A percentile compares a stretch with the other conserved stretches of the same genome.
phyloP scores from a whole-genome alignment of 345 rosid genomes.

The Combretum micranthum region DNA sequence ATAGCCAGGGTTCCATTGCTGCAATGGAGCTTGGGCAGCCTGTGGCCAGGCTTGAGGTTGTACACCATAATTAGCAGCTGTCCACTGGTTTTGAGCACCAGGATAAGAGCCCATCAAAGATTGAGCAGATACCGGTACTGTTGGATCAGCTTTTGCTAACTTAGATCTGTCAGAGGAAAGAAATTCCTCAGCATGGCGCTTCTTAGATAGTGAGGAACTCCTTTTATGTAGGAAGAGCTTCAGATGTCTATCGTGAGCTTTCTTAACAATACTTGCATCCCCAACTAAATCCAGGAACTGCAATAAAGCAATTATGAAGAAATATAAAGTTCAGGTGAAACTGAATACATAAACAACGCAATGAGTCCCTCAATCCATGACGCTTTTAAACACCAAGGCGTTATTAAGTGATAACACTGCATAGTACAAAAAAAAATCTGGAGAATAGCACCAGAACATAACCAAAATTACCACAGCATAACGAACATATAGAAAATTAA shows the following conservation, averaged over 20 bases:
- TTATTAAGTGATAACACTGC: no score
- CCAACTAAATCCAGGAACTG: conserved; percentile 86
- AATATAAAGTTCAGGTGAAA: neutral
- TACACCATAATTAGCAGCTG: conserved; percentile 68
- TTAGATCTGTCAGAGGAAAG: conserved; percentile 75
- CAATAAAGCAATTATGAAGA: conserved; percentile 9
- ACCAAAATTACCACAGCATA: no score
- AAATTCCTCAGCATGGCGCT: conserved; percentile 81
- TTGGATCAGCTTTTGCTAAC: conserved; percentile 55
- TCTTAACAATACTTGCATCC: conserved; percentile 53
- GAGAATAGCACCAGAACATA: no score
- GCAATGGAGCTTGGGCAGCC: conserved; percentile 52
- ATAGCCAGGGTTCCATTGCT: conserved; percentile 75
- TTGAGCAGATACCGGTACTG: conserved; percentile 50
- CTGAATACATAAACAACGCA: neutral
- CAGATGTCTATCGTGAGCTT: conserved; percentile 79
- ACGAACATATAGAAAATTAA: no score
- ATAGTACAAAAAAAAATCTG: no score
- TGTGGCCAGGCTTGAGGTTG: conserved; percentile 94
- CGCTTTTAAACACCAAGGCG: neutral
- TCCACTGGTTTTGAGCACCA: conserved; percentile 68
- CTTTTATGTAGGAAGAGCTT: conserved; percentile 61
- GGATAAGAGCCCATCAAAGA: conserved; percentile 70
- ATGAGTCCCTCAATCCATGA: neutral
- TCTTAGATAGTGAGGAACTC: conserved; percentile 58